Base-by-base conservation (phyloP, 2,329 filamentous ascomycete species). In the Apiospora hydei region DNA sequence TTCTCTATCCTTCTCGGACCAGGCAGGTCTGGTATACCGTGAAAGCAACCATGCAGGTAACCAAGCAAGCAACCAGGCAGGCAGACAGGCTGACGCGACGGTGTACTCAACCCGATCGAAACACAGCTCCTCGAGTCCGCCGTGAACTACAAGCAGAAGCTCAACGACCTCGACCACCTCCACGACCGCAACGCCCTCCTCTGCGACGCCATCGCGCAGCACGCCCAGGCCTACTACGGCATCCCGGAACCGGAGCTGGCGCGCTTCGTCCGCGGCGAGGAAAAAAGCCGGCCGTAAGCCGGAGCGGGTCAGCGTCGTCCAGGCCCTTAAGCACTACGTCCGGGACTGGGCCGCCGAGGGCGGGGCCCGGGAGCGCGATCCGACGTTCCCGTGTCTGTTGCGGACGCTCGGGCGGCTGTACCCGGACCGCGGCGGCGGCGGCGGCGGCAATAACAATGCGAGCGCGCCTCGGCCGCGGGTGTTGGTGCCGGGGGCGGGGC, bases 321-420 rank as follows among this genome's bases (percentile, higher is more conserved):
- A 90, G 74, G 83, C 87, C 0, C 76, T 90, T 70, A 90, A 90
- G 76, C 88, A 90, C 74, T 87, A 86, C 72, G 87, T 90, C 3
- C 82, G 88, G 6, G 88, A 90, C 75, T 90, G 88, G 88, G 84
- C 88, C 0, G 79, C 78, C 0, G 83, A 86, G 18, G 57, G 24
- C 24, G 88, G 88, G 0, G 72, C 74, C 0, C 78, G 82, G 49
- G 88, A 90, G 73, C 81, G 88, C 1, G 76, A 83, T 0, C 81
- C 82, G 0, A 81, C 83, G 0, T 86, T 86, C 68, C 76, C 79
- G 0, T 85, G 82, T 70, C 77, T 87, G 0, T 70, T 83, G 3
- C 70, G 76, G 7, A 82, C 81, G 0, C 71, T 86, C 0, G 70
- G 80, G 10, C 71, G 71, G 0, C 67, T 85, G 0, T 83, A 81